Percentiles rank a stretch among this genome's conserved stretches.
phyloP scores from a whole-genome alignment of 108 stramenopile genomes.

The Aurantiochytrium sp. region DNA sequence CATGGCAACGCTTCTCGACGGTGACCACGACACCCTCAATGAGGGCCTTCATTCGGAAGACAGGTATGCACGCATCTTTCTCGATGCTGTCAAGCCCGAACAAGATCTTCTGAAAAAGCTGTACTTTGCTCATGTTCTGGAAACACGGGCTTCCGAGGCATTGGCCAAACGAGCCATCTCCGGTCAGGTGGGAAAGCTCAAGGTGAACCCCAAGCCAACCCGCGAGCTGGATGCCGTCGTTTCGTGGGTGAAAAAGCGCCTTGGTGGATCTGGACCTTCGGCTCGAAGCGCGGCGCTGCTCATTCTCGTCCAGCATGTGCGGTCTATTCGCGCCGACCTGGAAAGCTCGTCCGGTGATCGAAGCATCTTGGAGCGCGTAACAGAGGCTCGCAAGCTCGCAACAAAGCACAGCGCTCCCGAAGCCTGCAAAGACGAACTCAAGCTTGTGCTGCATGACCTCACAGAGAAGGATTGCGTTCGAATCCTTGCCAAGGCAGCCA shows the following conservation, averaged over 20 bases:
- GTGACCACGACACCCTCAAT: not conserved
- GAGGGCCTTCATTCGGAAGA: not conserved
- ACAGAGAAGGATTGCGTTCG: not conserved
- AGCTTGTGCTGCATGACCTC: not conserved
- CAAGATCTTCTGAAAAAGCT: not conserved
- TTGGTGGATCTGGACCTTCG: not conserved
- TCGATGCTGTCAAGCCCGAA: not conserved
- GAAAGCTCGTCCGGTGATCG: not conserved
- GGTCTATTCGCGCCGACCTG: not conserved
- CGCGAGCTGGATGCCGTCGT: not conserved
- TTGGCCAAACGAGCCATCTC: not conserved
- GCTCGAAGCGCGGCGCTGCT: not conserved
- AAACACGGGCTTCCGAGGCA: not conserved
- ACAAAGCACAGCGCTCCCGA: not conserved
- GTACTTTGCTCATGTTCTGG: not conserved
- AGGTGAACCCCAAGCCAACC: not conserved
- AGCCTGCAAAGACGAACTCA: not conserved
- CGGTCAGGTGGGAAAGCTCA: not conserved
- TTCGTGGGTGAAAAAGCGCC: not conserved
- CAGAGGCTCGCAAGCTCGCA: no score
- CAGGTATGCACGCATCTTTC: not conserved
- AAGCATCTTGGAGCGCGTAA: not conserved
- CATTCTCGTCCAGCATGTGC: not conserved
- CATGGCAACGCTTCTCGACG: not conserved
- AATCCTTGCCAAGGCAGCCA: not conserved